These are phyloP conservation scores for Pseudocercospora fuligena DNA, from an alignment of 2,329 filamentous ascomycete species.

Conservation along the genomic window DNA sequence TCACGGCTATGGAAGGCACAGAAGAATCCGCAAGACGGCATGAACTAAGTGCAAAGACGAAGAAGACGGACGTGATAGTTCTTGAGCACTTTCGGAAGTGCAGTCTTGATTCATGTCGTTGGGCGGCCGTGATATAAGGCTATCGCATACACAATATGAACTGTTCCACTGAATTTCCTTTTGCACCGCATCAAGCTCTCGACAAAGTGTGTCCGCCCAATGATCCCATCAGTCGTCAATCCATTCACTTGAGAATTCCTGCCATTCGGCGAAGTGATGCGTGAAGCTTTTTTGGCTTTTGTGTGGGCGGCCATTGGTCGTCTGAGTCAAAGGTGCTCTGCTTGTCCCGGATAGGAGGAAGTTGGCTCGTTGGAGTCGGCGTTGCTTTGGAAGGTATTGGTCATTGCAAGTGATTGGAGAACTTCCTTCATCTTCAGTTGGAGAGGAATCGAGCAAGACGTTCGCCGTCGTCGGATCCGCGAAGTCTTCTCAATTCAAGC, in stretches of 20 bases:
- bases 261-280: conserved; percentile 7
- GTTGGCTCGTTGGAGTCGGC: neutral
- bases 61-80: neutral
- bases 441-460: conserved; percentile 22
- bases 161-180: neutral
- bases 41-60: neutral
- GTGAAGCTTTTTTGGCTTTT: neutral
- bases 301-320: neutral
- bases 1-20: neutral
- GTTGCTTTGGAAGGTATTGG: neutral
- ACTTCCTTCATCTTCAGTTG: conserved; percentile 10
- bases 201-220: neutral
- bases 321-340: neutral
- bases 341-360: neutral
- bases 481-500: conserved; percentile 8
- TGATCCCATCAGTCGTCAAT: neutral
- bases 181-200: neutral
- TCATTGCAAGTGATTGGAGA: neutral
- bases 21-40: neutral
- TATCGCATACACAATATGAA: neutral
- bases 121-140: neutral
- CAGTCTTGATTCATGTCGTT: neutral
- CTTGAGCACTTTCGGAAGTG: neutral
- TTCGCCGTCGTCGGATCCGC: conserved; percentile 15
- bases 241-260: neutral